Conservation (phyloP, 164 flowering plant genomes). For the Tetrastigma voinierianum region DNA sequence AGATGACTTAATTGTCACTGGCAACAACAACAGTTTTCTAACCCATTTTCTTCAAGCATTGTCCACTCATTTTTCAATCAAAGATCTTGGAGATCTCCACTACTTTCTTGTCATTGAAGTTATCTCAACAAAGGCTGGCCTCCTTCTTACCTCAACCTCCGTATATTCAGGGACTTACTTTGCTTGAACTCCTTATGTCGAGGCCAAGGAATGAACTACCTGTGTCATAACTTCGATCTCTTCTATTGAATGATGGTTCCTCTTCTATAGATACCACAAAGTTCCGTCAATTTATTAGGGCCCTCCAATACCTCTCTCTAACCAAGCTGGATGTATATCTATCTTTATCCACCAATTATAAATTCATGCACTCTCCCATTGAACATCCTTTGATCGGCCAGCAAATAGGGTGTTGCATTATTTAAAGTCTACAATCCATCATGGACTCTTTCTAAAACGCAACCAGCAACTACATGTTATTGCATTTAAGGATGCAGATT, state of each 20-base stretch:
- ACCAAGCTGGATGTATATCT: neutral
- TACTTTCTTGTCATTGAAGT: too few relatives aligned
- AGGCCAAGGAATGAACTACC: constrained; percentile 1
- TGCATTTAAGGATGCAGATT: constrained; percentile 14
- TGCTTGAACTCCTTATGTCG: neutral
- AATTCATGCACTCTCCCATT: constrained; percentile 10
- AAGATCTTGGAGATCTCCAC: too few relatives aligned
- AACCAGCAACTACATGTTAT: neutral
- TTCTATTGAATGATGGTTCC: neutral
- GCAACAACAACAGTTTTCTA: too few relatives aligned
- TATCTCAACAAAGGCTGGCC: too few relatives aligned
- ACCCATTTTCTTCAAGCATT: too few relatives aligned
- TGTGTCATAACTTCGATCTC: neutral
- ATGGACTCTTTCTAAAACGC: neutral
- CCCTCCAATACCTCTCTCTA: constrained; percentile 3
- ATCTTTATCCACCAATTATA: constrained; percentile 7
- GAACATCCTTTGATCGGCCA: neutral
- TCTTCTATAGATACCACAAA: neutral
- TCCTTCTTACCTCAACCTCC: too few relatives aligned
- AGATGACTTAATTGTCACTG: too few relatives aligned
- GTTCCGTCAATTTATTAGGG: constrained; percentile 5
- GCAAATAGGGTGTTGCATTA: constrained; percentile 1
- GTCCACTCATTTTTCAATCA: too few relatives aligned
- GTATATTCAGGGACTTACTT: too few relatives aligned
- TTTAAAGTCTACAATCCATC: neutral